Evolutionary conservation across 768 basidiomycete species (phyloP).

Genomic region (Phaeotremella fagi): DNA sequence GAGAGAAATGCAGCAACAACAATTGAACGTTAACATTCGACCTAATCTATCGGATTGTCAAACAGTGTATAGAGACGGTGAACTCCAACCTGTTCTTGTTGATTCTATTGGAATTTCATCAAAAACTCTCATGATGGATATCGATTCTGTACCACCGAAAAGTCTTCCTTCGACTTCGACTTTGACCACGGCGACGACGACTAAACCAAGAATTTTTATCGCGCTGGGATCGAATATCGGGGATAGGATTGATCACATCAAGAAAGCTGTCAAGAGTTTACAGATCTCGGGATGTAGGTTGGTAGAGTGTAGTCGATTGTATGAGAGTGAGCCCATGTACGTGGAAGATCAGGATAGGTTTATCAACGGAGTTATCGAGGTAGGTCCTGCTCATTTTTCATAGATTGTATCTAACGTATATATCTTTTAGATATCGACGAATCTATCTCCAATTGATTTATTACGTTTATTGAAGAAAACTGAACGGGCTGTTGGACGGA

Average conservation of each 20-base stretch:
- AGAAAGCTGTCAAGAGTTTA: constrained; percentile 66
- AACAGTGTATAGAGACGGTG: too few species aligned
- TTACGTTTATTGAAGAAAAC: constrained; percentile 65
- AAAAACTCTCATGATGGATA: not conserved
- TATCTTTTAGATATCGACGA: constrained; percentile 64
- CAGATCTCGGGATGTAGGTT: constrained; percentile 51
- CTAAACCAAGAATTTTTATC: constrained; percentile 54
- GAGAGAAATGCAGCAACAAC: not conserved
- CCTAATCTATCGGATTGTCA: not conserved
- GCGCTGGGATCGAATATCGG: constrained; percentile 89
- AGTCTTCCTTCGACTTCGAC: not conserved
- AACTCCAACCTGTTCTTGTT: too few species aligned
- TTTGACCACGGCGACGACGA: not conserved
- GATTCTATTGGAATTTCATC: not conserved
- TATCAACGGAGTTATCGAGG: constrained; percentile 85
- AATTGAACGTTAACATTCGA: too few species aligned
- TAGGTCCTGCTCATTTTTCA: constrained; percentile 50
- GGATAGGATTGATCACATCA: constrained; percentile 77
- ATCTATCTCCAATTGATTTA: constrained; percentile 58
- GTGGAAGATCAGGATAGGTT: constrained; percentile 83
- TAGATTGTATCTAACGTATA: not conserved
- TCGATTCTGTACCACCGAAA: not conserved
- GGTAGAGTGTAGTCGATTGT: constrained; percentile 67
- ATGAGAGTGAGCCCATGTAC: constrained; percentile 95
- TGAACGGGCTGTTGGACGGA: constrained; percentile 70